Evolutionary conservation across 2,329 filamentous ascomycete species (phyloP).

Genomic region (Huntiella bhutanensis): DNA sequence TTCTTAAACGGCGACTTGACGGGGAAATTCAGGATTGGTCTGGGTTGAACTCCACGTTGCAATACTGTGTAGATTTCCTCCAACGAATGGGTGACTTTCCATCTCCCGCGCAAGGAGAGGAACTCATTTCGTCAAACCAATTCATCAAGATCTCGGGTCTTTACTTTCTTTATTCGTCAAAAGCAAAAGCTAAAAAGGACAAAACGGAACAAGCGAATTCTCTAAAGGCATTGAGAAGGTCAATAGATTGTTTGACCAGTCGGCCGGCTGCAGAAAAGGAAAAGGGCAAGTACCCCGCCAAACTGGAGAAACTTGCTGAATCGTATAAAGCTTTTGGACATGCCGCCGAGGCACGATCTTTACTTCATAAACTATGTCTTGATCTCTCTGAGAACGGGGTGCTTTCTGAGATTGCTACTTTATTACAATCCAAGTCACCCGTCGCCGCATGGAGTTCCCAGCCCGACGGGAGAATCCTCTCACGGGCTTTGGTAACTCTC

Average conservation of each 20-base stretch:
- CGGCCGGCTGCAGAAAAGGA: constrained; percentile 35
- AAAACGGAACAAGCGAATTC: constrained; percentile 24
- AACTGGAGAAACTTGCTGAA: constrained; percentile 49
- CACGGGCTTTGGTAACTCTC: constrained; percentile 38
- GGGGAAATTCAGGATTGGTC: constrained; percentile 32
- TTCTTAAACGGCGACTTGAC: constrained; percentile 34
- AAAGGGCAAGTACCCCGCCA: constrained; percentile 39
- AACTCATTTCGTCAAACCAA: constrained; percentile 24
- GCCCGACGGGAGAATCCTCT: constrained; percentile 32
- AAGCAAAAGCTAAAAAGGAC: constrained; percentile 22
- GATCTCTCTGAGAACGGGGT: constrained; percentile 40
- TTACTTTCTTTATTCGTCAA: constrained; percentile 37
- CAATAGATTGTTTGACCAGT: constrained; percentile 41
- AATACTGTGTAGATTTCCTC: constrained; percentile 35
- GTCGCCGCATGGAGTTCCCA: constrained; percentile 32
- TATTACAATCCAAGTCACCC: constrained; percentile 31
- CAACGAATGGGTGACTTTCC: constrained; percentile 29
- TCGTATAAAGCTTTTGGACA: constrained; percentile 34
- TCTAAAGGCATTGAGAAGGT: constrained; percentile 40
- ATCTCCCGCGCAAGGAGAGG: constrained; percentile 13
- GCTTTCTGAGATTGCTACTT: constrained; percentile 31
- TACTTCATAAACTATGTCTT: constrained; percentile 41
- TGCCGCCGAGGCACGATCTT: constrained; percentile 36
- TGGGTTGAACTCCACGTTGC: constrained; percentile 34
- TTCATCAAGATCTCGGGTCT: constrained; percentile 51